Evolutionary conservation across 192 early-diverging fungal species (phyloP).

Genomic region (Jimgerdemannia lactiflua): DNA sequence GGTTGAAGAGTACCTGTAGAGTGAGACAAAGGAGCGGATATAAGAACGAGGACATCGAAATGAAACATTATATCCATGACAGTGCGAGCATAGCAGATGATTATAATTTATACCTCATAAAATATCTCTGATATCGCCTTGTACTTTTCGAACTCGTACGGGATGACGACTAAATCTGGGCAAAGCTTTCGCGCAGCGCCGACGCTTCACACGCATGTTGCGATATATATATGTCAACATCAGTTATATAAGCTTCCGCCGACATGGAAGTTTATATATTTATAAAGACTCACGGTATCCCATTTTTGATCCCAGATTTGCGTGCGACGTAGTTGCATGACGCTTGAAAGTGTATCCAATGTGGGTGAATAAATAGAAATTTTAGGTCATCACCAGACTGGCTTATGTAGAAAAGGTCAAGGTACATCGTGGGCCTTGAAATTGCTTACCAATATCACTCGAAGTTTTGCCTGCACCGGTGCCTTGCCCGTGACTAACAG

Average conservation of each 20-base stretch:
- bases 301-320: constrained; percentile 70
- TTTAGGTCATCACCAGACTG: neutral
- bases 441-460: constrained; percentile 35
- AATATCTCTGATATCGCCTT: constrained; percentile 53
- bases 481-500: constrained; percentile 29
- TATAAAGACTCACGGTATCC: constrained; percentile 51
- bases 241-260: neutral
- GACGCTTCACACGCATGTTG: constrained; percentile 27
- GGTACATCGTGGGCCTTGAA: neutral
- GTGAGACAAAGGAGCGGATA: neutral
- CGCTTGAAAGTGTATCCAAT: constrained; percentile 39
- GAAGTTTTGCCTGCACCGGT: constrained; percentile 17
- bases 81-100: neutral
- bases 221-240: neutral
- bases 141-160: constrained; percentile 80
- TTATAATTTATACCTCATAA: constrained; percentile 37
- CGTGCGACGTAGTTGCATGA: constrained; percentile 90
- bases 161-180: constrained; percentile 56
- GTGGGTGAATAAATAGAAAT: no score
- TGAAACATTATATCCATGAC: neutral
- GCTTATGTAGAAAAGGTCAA: no score
- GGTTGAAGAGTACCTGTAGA: constrained; percentile 52
- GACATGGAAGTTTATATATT: neutral
- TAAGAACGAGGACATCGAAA: neutral
- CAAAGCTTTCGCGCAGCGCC: constrained; percentile 68